Evolutionary conservation across 2,329 filamentous ascomycete genomes (phyloP), one percentile per base, ranked within the genome.

Genomic region (Neofusicoccum parvum): DNA sequence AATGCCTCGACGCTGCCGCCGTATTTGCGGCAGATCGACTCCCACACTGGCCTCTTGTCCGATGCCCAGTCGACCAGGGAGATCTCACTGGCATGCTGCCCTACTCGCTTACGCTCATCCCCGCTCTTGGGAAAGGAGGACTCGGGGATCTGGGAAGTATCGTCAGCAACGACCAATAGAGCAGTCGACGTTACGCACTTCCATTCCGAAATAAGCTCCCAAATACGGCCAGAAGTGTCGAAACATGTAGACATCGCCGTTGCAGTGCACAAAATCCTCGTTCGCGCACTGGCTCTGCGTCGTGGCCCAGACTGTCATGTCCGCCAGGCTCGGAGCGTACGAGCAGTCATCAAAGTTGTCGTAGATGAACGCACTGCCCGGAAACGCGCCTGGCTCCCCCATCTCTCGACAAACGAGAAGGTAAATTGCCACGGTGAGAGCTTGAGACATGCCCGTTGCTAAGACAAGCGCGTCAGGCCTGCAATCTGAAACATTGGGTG

Each of bases 351-450:
- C 76, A 50, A 75, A 72, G 6, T 65, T 68, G n/a, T 72, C 71
- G 67, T 76, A 80, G 50, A 71, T 76, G 3, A 65, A 65, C 54
- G 73, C 69, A 50, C 69, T 74, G 2, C 77, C 76, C 0, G 78
- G 80, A 66, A 78, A 80, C 2, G 69, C 63, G 1, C 79, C 69
- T 36, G 73, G 68, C 17, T 72, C 69, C 1, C 73, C 71, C 0
- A 80, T 71, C 65, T 79, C 77, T 58, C 69, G 72, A 67, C 67
- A 73, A 34, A 80, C 70, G 20, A 74, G 72, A 50, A 74, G 74
- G 65, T 82, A 83, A 17, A 83, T 69, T 0, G 75, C 80, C 3
- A 81, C 64, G 2, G 76, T 72, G 1, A 78, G 75, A n/a, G 76
- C 75, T 9, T 79, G 70, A 68, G 82, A 83, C 74, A 81, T 81